A percentile compares a stretch with the other conserved stretches of the same genome.
These are phyloP conservation scores for Botryosphaeria dothidea DNA, from an alignment of 2,329 filamentous ascomycete genomes.

Conservation along the genomic window DNA sequence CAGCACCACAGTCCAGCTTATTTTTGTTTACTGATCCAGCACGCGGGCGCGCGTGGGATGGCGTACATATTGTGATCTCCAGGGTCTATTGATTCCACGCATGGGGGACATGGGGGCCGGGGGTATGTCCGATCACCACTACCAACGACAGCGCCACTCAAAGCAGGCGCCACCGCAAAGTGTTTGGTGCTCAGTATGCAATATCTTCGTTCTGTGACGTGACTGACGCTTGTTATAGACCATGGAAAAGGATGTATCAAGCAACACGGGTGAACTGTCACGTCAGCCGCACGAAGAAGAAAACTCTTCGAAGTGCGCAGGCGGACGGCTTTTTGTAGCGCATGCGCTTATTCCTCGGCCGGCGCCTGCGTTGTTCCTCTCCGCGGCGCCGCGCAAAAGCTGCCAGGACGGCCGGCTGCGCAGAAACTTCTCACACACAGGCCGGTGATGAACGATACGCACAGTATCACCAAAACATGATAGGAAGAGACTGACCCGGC, in stretches of 20 bases:
- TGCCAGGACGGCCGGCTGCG: conserved; percentile 8
- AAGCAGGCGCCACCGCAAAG: conserved; percentile 37
- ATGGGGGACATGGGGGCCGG: conserved; percentile 17
- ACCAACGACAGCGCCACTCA: conserved; percentile 39
- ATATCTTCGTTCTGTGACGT: conserved; percentile 73
- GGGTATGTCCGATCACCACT: conserved; percentile 56
- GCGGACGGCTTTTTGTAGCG: conserved; percentile 1
- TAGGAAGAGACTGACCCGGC: conserved; percentile 44
- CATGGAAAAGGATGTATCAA: conserved; percentile 54
- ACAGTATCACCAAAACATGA: conserved; percentile 30
- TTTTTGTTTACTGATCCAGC: background rate
- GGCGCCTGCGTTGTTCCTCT: background rate
- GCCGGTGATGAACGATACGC: conserved; percentile 36
- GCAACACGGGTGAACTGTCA: conserved; percentile 79
- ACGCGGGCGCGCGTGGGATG: background rate
- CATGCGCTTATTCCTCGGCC: background rate
- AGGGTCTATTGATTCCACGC: conserved; percentile 12
- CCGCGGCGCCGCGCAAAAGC: conserved; percentile 2
- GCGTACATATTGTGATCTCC: conserved; percentile 16
- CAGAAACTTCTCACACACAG: conserved; percentile 28
- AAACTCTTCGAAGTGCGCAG: conserved; percentile 40
- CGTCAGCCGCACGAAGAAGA: conserved; percentile 78
- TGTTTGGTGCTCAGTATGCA: conserved; percentile 59
- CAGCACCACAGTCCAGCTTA: background rate
- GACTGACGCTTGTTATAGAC: conserved; percentile 68